Conservation (phyloP, 352 stramenopile genomes). For the Globisporangium paroecandrum region DNA sequence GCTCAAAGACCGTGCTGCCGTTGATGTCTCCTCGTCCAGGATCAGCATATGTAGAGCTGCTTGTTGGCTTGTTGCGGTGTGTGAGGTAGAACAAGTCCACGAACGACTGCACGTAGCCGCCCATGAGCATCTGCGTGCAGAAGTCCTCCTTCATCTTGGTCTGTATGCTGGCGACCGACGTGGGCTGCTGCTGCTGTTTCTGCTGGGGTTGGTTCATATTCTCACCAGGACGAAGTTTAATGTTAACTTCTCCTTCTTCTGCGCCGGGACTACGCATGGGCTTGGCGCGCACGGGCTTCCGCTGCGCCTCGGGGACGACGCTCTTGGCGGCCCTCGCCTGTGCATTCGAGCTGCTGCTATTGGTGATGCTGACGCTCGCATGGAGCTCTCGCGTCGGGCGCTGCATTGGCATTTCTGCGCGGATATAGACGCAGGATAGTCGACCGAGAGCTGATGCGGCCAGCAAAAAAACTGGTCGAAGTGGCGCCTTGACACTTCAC, state of each 20-base stretch:
- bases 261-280: slow-evolving; percentile 50
- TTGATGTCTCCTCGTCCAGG: neutral
- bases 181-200: slow-evolving; percentile 9
- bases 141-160: slow-evolving; percentile 72
- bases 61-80: slow-evolving; percentile 57
- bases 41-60: neutral
- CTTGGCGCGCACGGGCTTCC: slow-evolving; percentile 53
- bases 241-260: slow-evolving; percentile 3
- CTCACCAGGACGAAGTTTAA: slow-evolving; percentile 3
- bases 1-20: slow-evolving; percentile 12
- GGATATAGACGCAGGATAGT: neutral
- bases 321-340: neutral
- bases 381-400: neutral
- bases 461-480: neutral
- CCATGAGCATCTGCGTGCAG: slow-evolving; percentile 85
- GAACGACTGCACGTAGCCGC: slow-evolving; percentile 90
- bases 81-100: slow-evolving; percentile 95
- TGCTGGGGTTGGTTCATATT: slow-evolving; percentile 1
- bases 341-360: neutral
- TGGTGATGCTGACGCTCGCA: neutral
- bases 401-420: neutral
- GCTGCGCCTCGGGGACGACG: slow-evolving; percentile 37
- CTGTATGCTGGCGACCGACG: slow-evolving; percentile 19
- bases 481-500: neutral
- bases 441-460: neutral